Evolutionary conservation across 495 filamentous ascomycete species (phyloP), one percentile per base, ranked within the genome.

Genomic region (Pseudomonodictys pantanalensis): DNA sequence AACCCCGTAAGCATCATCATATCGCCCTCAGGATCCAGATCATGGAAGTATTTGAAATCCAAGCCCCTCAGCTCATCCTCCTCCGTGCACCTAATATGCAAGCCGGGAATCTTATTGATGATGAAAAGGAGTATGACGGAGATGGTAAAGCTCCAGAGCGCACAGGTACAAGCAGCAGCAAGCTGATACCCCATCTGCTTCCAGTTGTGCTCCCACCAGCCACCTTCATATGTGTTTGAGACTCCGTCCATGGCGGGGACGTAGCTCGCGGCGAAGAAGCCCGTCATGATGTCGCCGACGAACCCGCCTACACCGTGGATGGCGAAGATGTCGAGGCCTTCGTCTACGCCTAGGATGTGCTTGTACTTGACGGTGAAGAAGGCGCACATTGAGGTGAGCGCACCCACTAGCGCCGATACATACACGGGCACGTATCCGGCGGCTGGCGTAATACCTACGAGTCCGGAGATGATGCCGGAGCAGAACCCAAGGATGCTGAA

Each of bases 101-200:
- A 46, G 3, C 62, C 68, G 8, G 68, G 68, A 26, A 70, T 68
- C 30, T 58, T 60, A 43, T 68, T 45, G 26, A 70, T 68, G 28
- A 68, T 48, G 43, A 65, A 68, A 7, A 67, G 47, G 1, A 68
- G 41, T 2, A 66, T 50, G 17, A 62, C 57, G 2, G 22, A 41
- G 22, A 69, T 43, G 41, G 50, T 10, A 39, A 69, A 69, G 11
- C 56, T 56, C 53, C 60, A 69, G 10, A 56, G 51, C 3, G 65
- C 60, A 41, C 65, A 68, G 0, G 65, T 60, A 2, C 48, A 54
- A 18, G 60, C 61, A 3, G 47, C 64, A 1, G 67, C 67, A n/a
- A 69, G 50, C 53, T 69, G 65, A 35, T 60, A 64, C 32, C 64
- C 64, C 56, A 69, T 54, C 49, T 69, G 67, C 25, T 61, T 67